These are phyloP conservation scores for Trametes punicea DNA, from an alignment of 768 basidiomycete species.

Conservation along the genomic window DNA sequence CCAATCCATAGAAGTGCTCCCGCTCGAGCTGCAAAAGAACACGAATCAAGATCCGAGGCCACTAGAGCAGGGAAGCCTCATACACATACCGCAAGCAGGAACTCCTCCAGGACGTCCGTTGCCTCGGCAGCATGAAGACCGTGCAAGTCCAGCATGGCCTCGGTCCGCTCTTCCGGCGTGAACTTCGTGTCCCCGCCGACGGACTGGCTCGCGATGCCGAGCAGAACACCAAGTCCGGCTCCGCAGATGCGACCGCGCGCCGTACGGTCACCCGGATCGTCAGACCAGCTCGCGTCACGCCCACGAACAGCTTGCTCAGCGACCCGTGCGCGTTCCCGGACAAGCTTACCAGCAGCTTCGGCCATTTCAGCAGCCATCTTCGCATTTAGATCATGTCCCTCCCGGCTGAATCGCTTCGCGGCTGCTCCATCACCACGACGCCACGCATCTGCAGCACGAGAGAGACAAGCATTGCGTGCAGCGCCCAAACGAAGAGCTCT, in stretches of 20 bases:
- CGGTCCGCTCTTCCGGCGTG: constrained; percentile 86
- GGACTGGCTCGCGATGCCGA: constrained; percentile 76
- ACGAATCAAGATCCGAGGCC: not conserved
- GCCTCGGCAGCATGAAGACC: constrained; percentile 94
- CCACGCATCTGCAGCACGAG: constrained; percentile 95
- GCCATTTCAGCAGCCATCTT: constrained; percentile 88
- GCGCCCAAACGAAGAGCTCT: constrained; percentile 90
- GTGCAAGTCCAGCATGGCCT: constrained; percentile 85
- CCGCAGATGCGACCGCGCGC: constrained; percentile 74
- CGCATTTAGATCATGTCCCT: constrained; percentile 90
- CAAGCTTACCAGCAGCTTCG: constrained; percentile 79
- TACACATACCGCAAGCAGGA: constrained; percentile 79
- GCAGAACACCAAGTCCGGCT: constrained; percentile 76
- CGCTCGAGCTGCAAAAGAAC: constrained; percentile 61
- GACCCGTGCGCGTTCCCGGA: constrained; percentile 74
- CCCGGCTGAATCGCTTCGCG: constrained; percentile 90
- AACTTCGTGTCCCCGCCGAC: constrained; percentile 50
- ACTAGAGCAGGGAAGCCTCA: not conserved
- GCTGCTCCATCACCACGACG: constrained; percentile 92
- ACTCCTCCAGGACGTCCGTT: constrained; percentile 85
- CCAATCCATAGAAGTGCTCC: constrained; percentile 84
- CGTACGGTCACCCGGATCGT: constrained; percentile 78
- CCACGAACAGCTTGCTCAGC: constrained; percentile 72
- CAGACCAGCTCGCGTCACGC: constrained; percentile 73
- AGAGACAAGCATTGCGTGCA: constrained; percentile 90